Evolutionary conservation across 2,329 filamentous ascomycete species (phyloP).

Genomic region (Chalaropsis thielavioides): DNA sequence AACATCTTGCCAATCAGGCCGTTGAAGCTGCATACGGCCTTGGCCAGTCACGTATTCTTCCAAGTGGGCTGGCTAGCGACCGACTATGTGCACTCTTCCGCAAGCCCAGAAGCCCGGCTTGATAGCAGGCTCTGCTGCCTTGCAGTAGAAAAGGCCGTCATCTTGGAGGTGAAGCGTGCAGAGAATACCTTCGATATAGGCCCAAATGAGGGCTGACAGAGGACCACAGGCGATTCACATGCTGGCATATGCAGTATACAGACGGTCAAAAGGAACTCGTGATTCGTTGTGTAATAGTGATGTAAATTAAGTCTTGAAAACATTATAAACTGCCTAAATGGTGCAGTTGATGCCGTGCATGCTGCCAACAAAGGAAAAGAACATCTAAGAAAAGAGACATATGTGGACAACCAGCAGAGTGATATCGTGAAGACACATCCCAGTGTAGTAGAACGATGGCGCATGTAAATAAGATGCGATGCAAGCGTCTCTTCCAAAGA

Average conservation of each 20-base stretch:
- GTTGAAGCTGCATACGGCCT: too few relatives aligned
- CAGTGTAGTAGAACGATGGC: not conserved
- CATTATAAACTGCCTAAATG: not conserved
- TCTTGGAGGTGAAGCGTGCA: too few relatives aligned
- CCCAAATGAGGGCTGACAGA: too few relatives aligned
- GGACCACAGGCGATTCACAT: too few relatives aligned
- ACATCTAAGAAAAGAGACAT: not conserved
- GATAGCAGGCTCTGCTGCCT: too few relatives aligned
- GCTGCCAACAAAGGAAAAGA: not conserved
- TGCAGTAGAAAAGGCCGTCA: too few relatives aligned
- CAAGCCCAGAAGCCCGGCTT: too few relatives aligned
- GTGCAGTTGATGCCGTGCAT: not conserved
- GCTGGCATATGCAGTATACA: not conserved
- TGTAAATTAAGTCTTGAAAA: slow-evolving; percentile 7
- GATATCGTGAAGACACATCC: not conserved
- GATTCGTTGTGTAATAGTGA: not conserved
- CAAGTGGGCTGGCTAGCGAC: too few relatives aligned
- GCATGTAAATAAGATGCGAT: not conserved
- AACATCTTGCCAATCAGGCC: too few relatives aligned
- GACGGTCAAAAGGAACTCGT: not conserved
- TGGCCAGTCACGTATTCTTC: too few relatives aligned
- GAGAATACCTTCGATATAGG: too few relatives aligned
- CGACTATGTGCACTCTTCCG: too few relatives aligned
- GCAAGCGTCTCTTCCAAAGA: not conserved
- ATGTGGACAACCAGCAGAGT: not conserved